Evolutionary conservation across 768 basidiomycete species (phyloP).

Genomic region (Lactarius sanguifluus): DNA sequence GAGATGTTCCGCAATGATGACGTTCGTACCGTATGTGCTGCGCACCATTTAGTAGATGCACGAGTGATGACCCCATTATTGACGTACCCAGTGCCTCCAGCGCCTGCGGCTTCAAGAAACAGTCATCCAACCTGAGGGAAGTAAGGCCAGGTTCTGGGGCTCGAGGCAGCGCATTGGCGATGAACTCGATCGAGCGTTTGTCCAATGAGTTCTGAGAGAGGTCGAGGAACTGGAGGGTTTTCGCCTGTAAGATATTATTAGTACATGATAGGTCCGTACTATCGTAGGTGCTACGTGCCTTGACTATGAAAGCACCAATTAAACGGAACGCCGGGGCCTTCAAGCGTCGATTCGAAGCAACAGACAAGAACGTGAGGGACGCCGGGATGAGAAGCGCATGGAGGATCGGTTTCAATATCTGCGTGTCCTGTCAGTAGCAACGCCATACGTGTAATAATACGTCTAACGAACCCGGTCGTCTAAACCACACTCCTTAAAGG

Average conservation of each 20-base stretch:
- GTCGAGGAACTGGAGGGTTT: constrained; percentile 81
- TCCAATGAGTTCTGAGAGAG: constrained; percentile 85
- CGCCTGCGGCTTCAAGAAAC: constrained; percentile 65
- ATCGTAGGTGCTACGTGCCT: constrained; percentile 45
- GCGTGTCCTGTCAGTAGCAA: constrained; percentile 16
- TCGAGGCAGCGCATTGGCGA: constrained; percentile 65
- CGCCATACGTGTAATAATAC: not conserved
- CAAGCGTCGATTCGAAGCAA: constrained; percentile 84
- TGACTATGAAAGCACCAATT: constrained; percentile 75
- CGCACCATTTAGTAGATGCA: constrained; percentile 13
- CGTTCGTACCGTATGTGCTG: constrained; percentile 80
- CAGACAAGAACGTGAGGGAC: constrained; percentile 75
- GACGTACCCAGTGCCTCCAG: constrained; percentile 79
- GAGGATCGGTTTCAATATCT: constrained; percentile 86
- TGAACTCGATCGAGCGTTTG: constrained; percentile 78
- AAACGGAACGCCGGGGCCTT: constrained; percentile 75
- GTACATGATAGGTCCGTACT: not conserved
- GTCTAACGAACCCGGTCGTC: constrained; percentile 66
- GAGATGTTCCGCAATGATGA: constrained; percentile 88
- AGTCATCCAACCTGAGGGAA: constrained; percentile 88
- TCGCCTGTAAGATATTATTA: constrained; percentile 51
- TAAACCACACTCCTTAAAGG: constrained; percentile 83
- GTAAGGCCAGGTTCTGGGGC: constrained; percentile 59
- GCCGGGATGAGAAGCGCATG: constrained; percentile 86
- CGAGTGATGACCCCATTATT: not conserved